Percentiles rank a stretch among this genome's conserved stretches.
Conservation (phyloP, 345 rosid species). For the Arabis alpina region DNA sequence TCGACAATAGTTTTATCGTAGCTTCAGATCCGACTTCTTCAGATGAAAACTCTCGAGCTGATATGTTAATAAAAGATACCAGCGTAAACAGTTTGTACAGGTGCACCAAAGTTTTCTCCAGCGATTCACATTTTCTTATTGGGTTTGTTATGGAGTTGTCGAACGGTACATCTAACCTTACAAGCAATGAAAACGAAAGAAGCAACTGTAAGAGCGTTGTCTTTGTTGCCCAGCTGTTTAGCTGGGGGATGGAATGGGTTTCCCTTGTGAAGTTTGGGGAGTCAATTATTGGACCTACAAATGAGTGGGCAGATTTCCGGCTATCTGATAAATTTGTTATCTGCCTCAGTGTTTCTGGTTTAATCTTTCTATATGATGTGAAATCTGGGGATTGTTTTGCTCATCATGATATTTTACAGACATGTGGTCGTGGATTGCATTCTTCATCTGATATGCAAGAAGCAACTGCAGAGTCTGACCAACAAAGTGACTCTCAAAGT, state of each 20-base stretch:
- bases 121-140: constrained; percentile 67
- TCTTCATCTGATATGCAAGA: constrained; percentile 43
- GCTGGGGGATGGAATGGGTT: constrained; percentile 81
- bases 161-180: constrained; percentile 30
- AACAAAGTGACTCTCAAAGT: constrained; percentile 40
- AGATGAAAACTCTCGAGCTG: constrained; percentile 44
- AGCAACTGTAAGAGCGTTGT: constrained; percentile 50
- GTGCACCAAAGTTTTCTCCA: constrained; percentile 80
- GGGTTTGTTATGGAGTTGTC: constrained; percentile 68
- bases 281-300: constrained; percentile 42
- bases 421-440: constrained; percentile 56
- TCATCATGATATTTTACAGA: constrained; percentile 58
- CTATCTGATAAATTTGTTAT: constrained; percentile 82
- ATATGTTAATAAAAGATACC: constrained; percentile 39
- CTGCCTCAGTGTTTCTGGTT: constrained; percentile 79
- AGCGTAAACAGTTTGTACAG: constrained; percentile 48
- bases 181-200: constrained; percentile 45
- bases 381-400: constrained; percentile 70
- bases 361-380: constrained; percentile 61
- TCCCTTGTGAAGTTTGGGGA: constrained; percentile 69
- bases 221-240: constrained; percentile 63
- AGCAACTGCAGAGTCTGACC: constrained; percentile 40
- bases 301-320: constrained; percentile 82
- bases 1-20: constrained; percentile 39
- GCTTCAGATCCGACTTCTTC: constrained; percentile 31